Evolutionary conservation across 352 stramenopile genomes (phyloP).

Genomic region (Globisporangium orthogonon): DNA sequence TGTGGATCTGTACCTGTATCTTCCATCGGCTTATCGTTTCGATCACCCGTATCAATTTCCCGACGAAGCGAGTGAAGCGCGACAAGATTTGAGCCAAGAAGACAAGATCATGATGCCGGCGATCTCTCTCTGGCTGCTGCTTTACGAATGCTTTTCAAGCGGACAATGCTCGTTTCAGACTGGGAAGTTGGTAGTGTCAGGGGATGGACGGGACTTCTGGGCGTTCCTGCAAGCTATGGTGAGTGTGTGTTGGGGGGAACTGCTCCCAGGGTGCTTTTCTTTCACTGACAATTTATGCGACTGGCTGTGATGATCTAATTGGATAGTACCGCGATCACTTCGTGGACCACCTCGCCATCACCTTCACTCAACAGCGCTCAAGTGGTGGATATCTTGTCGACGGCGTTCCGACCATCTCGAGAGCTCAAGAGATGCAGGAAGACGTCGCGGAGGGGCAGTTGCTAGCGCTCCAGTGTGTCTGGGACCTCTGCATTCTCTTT

Average conservation of each 20-base stretch:
- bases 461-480: slow-evolving; percentile 16
- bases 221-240: slow-evolving; percentile 43
- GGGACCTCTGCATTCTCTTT: slow-evolving; percentile 18
- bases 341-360: slow-evolving; percentile 30
- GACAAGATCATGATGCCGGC: slow-evolving; percentile 16
- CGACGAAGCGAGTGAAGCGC: not conserved
- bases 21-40: slow-evolving; percentile 53
- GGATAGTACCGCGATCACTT: slow-evolving; percentile 18
- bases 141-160: slow-evolving; percentile 32
- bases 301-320: no score
- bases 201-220: slow-evolving; percentile 43
- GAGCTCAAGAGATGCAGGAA: not conserved
- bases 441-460: slow-evolving; percentile 16
- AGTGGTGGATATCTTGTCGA: slow-evolving; percentile 33
- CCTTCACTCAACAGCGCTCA: slow-evolving; percentile 31
- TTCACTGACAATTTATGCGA: not conserved
- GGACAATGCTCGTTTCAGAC: slow-evolving; percentile 17
- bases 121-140: slow-evolving; percentile 55
- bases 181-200: slow-evolving; percentile 8
- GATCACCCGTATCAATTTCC: not conserved
- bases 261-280: not conserved
- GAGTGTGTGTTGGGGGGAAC: not conserved
- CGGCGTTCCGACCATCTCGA: slow-evolving; percentile 15
- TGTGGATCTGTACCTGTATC: slow-evolving; percentile 62
- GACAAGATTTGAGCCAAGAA: not conserved